Evolutionary conservation across 345 rosid species (phyloP).

Genomic region (Populus tremula): DNA sequence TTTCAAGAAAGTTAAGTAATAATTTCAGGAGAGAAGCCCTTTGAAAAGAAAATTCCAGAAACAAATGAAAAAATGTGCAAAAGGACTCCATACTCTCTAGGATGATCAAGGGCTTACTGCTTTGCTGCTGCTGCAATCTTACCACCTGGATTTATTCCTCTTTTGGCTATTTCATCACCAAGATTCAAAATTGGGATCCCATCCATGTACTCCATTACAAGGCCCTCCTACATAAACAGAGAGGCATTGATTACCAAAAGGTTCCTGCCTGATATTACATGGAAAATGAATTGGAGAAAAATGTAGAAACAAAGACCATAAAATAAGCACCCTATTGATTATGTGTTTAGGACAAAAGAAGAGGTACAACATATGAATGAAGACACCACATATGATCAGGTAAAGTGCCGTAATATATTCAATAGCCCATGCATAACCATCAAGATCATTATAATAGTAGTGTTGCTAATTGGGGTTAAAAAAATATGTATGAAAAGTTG

Average conservation of each 20-base stretch:
- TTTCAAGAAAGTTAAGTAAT: slow-evolving; percentile 4
- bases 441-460: background rate
- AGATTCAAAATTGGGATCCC: slow-evolving; percentile 89
- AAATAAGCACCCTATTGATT: background rate
- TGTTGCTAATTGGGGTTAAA: background rate
- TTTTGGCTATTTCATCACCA: slow-evolving; percentile 80
- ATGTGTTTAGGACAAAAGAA: background rate
- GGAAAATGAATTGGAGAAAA: slow-evolving; percentile 5
- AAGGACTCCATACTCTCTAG: slow-evolving; percentile 35
- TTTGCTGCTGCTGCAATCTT: slow-evolving; percentile 86
- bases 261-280: slow-evolving; percentile 1
- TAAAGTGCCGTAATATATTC: background rate
- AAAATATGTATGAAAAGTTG: background rate
- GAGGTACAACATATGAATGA: background rate
- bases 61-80: background rate
- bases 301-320: background rate
- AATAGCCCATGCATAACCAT: background rate
- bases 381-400: background rate
- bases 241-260: slow-evolving; percentile 2
- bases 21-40: background rate
- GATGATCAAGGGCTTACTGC: slow-evolving; percentile 70
- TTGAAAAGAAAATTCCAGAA: background rate
- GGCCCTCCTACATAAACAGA: slow-evolving; percentile 50
- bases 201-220: slow-evolving; percentile 85
- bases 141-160: slow-evolving; percentile 84